Percentiles rank a stretch among this genome's conserved stretches.
Conservation (phyloP, 257 asterid genomes). For the Orobanche coerulescens region DNA sequence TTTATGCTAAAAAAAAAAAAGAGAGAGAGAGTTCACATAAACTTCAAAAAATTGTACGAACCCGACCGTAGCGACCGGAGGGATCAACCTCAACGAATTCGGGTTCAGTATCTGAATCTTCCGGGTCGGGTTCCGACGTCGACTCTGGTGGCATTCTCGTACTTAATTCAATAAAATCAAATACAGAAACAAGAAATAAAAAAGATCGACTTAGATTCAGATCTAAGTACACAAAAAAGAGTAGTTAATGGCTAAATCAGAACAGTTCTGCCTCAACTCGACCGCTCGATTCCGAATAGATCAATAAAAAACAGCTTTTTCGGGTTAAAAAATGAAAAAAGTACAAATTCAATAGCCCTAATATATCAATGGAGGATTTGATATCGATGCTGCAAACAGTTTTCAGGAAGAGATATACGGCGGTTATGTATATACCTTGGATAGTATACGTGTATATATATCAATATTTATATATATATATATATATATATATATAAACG, state of each 20-base stretch:
- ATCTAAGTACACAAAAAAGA: constrained; percentile 15
- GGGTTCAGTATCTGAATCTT: constrained; percentile 65
- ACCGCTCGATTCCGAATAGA: background rate
- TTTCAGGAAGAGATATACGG: background rate
- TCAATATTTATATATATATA: background rate
- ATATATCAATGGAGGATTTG: constrained; percentile 11
- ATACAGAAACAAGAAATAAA: background rate
- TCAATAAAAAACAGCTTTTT: background rate
- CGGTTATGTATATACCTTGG: background rate
- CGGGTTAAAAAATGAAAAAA: constrained; percentile 6
- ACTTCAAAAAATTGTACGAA: constrained; percentile 27
- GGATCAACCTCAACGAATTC: constrained; percentile 95
- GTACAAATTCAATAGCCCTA: constrained; percentile 10
- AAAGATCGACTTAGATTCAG: constrained; percentile 20
- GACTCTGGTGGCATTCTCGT: constrained; percentile 61
- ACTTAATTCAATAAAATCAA: constrained; percentile 11
- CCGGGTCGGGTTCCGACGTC: constrained; percentile 63
- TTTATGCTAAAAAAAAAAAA: background rate
- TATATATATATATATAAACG: too few relatives aligned
- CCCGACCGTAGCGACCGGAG: constrained; percentile 95
- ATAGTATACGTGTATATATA: background rate
- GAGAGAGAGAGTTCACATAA: background rate
- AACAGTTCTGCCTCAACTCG: background rate
- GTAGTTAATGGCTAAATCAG: constrained; percentile 7
- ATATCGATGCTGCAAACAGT: constrained; percentile 11